phyloP scores from a whole-genome alignment of 345 rosid species.

The Gossypium ekmanianum region DNA sequence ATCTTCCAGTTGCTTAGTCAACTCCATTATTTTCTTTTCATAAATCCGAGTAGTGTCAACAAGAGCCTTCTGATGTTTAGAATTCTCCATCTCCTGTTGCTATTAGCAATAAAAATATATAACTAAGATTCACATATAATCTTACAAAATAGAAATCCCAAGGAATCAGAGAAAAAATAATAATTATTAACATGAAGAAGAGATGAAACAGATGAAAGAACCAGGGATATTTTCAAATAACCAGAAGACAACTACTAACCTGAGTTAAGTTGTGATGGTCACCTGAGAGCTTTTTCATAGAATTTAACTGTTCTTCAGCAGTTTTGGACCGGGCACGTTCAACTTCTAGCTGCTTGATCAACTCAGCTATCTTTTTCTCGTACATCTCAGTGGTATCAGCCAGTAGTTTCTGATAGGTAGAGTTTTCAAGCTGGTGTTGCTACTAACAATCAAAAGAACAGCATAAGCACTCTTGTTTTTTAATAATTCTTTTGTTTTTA shows the following conservation, averaged over 20 bases:
- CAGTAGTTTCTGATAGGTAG: conserved; percentile 58
- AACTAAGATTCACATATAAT: conserved; percentile 2
- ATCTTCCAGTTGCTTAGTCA: conserved; percentile 55
- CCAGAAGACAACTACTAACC: conserved; percentile 38
- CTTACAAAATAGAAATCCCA: conserved; percentile 2
- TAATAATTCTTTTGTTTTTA: too few relatives aligned
- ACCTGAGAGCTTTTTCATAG: conserved; percentile 42
- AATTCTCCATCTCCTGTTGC: conserved; percentile 56
- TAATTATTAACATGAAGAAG: not conserved
- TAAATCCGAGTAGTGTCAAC: conserved; percentile 58
- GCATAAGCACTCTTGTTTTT: conserved; percentile 9
- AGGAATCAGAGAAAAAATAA: not conserved
- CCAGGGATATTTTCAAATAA: not conserved
- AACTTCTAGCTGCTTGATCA: conserved; percentile 54
- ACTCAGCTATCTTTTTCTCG: conserved; percentile 66
- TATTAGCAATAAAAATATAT: conserved; percentile 28
- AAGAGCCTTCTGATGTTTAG: conserved; percentile 61
- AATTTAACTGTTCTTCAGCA: conserved; percentile 47
- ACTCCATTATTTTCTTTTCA: conserved; percentile 64
- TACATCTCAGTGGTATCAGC: conserved; percentile 74
- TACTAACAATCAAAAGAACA: conserved; percentile 45
- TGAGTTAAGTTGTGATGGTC: conserved; percentile 54
- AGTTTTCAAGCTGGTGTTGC: conserved; percentile 64
- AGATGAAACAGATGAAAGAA: not conserved
- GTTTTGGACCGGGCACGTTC: conserved; percentile 37